Conservation (phyloP, 495 filamentous ascomycete genomes). For the Pyrenula massariospora region DNA sequence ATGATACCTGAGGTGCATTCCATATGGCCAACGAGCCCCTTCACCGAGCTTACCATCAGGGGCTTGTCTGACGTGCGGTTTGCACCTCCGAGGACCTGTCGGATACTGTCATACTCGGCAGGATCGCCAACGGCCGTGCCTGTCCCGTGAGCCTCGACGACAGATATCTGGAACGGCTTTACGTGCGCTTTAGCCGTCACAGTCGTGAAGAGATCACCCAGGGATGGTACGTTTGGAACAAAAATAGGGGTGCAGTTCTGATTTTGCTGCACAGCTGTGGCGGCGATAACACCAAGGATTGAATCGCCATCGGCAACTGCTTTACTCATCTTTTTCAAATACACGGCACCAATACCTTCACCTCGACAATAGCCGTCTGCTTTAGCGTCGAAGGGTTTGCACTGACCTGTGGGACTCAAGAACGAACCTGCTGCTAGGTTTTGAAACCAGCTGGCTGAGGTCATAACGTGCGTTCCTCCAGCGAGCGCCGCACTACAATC, state of each 20-base stretch:
- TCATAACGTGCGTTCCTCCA: constrained; percentile 23
- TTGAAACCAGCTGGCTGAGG: constrained; percentile 13
- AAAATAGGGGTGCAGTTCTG: constrained; percentile 51
- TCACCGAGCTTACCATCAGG: constrained; percentile 26
- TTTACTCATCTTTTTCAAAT: constrained; percentile 44
- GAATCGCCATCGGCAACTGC: constrained; percentile 50
- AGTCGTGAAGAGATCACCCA: constrained; percentile 12
- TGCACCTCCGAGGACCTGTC: constrained; percentile 16
- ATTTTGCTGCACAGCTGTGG: constrained; percentile 46
- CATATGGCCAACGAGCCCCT: constrained; percentile 35
- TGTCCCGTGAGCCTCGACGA: constrained; percentile 15
- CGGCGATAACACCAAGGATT: constrained; percentile 48
- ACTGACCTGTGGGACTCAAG: constrained; percentile 37
- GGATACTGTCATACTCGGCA: constrained; percentile 20
- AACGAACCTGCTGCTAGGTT: constrained; percentile 28
- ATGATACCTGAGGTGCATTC: constrained; percentile 33
- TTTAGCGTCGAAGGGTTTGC: constrained; percentile 44
- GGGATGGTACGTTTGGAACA: constrained; percentile 24
- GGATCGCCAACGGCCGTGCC: constrained; percentile 33
- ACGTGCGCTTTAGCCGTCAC: constrained; percentile 4
- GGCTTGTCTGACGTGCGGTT: constrained; percentile 7
- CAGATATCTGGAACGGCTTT: constrained; percentile 5
- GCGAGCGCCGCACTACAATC: constrained; percentile 24
- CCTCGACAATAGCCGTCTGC: constrained; percentile 27
- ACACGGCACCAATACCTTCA: constrained; percentile 22